phyloP scores from a whole-genome alignment of 2,329 filamentous ascomycete genomes.

The Colletotrichum zoysiae region DNA sequence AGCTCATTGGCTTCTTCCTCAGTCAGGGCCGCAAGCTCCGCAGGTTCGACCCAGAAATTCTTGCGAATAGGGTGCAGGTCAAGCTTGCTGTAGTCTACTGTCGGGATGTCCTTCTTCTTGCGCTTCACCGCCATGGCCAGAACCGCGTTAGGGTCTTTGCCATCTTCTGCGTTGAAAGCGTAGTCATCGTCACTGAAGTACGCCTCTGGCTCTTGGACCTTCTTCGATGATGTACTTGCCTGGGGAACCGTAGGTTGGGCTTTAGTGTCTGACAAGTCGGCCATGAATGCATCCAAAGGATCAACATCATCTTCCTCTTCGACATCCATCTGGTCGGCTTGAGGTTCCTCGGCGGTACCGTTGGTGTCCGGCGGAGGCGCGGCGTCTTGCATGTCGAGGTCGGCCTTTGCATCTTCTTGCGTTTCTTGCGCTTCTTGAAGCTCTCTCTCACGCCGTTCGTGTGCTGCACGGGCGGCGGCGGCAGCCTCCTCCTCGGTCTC shows the following conservation, averaged over 20 bases:
- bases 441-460: conserved; percentile 83
- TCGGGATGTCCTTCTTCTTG: conserved; percentile 97
- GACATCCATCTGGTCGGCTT: conserved; percentile 66
- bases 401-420: conserved; percentile 60
- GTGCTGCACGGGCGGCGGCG: conserved; percentile 85
- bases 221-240: conserved; percentile 57
- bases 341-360: conserved; percentile 44
- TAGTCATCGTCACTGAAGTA: conserved; percentile 91
- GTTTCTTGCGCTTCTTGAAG: conserved; percentile 63
- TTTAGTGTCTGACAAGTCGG: conserved; percentile 65
- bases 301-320: conserved; percentile 76
- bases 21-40: conserved; percentile 84
- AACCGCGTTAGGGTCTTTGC: conserved; percentile 61
- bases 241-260: conserved; percentile 43
- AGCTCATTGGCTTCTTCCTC: conserved; percentile 86
- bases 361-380: conserved; percentile 44
- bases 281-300: conserved; percentile 98
- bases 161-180: conserved; percentile 63
- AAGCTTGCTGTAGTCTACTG: conserved; percentile 87
- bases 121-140: conserved; percentile 71
- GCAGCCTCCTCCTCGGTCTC: conserved; percentile 89
- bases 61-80: conserved; percentile 89
- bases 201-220: conserved; percentile 79
- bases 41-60: conserved; percentile 93
- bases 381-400: conserved; percentile 36